Evolutionary conservation across 192 early-diverging fungal genomes (phyloP).

Genomic region (Coemansia furcata): DNA sequence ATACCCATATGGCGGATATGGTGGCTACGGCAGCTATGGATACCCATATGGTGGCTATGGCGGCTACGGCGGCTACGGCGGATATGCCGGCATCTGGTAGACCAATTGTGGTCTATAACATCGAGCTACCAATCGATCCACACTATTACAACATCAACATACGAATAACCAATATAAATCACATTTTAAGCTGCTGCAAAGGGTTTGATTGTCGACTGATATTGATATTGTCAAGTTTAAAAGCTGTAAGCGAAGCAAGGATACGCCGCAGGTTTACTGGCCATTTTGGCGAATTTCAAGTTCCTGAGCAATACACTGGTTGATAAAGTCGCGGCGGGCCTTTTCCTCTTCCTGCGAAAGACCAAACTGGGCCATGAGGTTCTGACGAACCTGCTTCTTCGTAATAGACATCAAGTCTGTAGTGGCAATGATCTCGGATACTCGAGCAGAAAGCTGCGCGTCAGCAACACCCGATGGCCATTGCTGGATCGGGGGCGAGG

Average conservation of each 20-base stretch:
- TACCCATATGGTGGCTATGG: slow-evolving; percentile 27
- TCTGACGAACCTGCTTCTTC: slow-evolving; percentile 97
- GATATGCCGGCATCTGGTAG: slow-evolving; percentile 13
- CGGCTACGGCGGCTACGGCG: slow-evolving; percentile 16
- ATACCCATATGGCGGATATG: slow-evolving; percentile 21
- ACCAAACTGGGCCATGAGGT: slow-evolving; percentile 75
- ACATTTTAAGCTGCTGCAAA: background rate
- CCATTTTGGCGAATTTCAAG: slow-evolving; percentile 33
- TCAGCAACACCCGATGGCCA: slow-evolving; percentile 62
- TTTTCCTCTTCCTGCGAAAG: slow-evolving; percentile 69
- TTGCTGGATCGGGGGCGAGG: slow-evolving; percentile 6
- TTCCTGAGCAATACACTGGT: slow-evolving; percentile 68
- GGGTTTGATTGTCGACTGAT: no score
- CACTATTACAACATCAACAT: background rate
- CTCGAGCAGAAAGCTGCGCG: slow-evolving; percentile 64
- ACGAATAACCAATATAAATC: background rate
- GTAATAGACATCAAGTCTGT: slow-evolving; percentile 98
- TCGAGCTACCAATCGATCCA: background rate
- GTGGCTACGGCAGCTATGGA: slow-evolving; percentile 34
- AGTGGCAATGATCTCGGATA: slow-evolving; percentile 76
- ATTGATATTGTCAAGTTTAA: background rate
- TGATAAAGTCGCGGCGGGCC: slow-evolving; percentile 81
- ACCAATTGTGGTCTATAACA: background rate
- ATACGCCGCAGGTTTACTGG: background rate
- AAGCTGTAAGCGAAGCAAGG: background rate